Conservation (phyloP, 208 protist species). For the Trypanosoma vivax region DNA sequence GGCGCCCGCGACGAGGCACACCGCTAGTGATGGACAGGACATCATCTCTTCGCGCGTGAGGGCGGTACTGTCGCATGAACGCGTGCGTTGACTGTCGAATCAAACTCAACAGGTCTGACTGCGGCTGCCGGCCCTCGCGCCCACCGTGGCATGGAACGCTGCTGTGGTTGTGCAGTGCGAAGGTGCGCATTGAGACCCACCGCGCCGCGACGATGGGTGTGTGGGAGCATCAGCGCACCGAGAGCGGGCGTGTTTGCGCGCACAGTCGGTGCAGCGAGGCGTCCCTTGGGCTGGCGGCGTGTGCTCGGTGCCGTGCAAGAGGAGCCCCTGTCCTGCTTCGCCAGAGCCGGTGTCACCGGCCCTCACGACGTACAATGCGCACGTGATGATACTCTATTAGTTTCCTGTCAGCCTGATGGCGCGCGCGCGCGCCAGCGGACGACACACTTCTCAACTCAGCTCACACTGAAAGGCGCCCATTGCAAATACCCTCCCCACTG, state of each 20-base stretch:
- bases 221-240: conserved; percentile 3
- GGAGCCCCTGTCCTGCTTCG: conserved; percentile 1
- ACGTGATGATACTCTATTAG: conserved; percentile 1
- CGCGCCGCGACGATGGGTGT: neutral
- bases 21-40: too few relatives aligned
- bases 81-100: neutral
- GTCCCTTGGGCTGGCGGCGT: conserved; percentile 1
- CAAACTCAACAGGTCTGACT: conserved; percentile 7
- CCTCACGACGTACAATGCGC: neutral
- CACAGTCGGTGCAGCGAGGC: neutral
- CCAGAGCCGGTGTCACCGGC: neutral
- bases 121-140: neutral
- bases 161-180: too few relatives aligned
- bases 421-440: neutral
- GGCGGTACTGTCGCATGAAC: too few relatives aligned
- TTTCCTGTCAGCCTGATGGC: conserved; percentile 6
- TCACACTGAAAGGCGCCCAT: conserved; percentile 3
- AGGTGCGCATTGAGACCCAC: conserved; percentile 2
- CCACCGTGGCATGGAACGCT: too few relatives aligned
- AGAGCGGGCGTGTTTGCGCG: too few relatives aligned
- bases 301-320: neutral
- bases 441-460: conserved; percentile 1
- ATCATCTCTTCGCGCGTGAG: too few relatives aligned
- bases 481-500: too few relatives aligned
- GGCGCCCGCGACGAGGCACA: too few relatives aligned